Base-by-base conservation (phyloP, 78 protist species). In the Dictyostelium firmibasis region DNA sequence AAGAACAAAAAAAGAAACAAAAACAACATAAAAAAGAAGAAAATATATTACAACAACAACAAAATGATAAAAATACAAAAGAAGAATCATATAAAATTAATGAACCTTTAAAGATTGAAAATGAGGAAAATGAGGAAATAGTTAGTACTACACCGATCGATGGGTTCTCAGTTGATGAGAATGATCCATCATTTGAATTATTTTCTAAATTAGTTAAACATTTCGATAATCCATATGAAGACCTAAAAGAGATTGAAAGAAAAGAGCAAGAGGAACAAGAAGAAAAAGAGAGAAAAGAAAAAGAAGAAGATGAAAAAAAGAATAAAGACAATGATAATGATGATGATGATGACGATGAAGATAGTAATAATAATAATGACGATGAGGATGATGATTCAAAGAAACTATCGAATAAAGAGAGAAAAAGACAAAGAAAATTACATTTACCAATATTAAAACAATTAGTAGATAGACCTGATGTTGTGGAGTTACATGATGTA, bases 381-480 rank as follows among this genome's bases (percentile, higher is more conserved):
- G 94, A 70, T 8, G 84, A 53, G 50, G 76, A 23, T 1, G 88
- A 84, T 3, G 85, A 97, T 13, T 81, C 84, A 53, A n/a, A 44
- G 38, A 91, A 89, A 57, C 2, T 97, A 67, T 92, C 98, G 3
- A 97, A 92, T 92, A 82, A 84, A 36, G 86, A 96, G 84, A 75
- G 64, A 84, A 96, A 96, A 70, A 85, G 72, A 84, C 77, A 78
- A 76, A 31, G 93, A 41, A 96, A 96, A 14, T 31, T 97, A 70
- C 64, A 91, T 23, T 93, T 99, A 53, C 99, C 99, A 7, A 95
- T 98, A 72, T 93, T 99, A 31, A 99, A 99, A 91, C 98, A 91
- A 85, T 77, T 95, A 2, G 99, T 98, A 29, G 88, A 70, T 43
- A 86, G 96, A 84, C 99, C 99, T 0, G 97, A 96, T 14, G 92